Base-by-base conservation (phyloP, 805 yeast genomes). In the Kazachstania bromeliacearum region DNA sequence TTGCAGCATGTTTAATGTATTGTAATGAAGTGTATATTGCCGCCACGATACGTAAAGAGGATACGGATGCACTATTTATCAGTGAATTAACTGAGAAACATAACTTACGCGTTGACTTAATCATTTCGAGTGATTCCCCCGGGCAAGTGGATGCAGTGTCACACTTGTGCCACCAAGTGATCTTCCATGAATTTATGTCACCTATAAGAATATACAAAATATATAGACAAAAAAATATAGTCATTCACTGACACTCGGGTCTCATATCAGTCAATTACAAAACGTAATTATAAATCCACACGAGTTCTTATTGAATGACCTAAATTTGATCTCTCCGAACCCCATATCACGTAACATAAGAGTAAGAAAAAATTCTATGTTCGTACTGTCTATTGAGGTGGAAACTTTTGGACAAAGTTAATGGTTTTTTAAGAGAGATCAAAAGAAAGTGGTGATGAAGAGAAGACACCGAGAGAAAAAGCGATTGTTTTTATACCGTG, bases 331-430 rank as follows among this genome's bases (percentile, higher is more conserved):
- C 8, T 28, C 18, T 18, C 32, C 19, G 16, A 5, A 5, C 19
- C 7, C 12, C 59, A 45, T 55, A 57, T 57, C 62, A 54, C 62
- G 55, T 42, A 41, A 34, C 25, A 39, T 35, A 40, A 37, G 44
- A 47, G 50, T 45, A 28, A 36, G 24, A 35, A 30, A 37, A 41
- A 40, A 37, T 34, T 40, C 46, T 40, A 29, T 37, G 40, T 42
- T 41, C 67, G 80, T 74, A 75, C 82, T 75, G 82, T 75, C 82
- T 75, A 63, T 54, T 60, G 77, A 67, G 76, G 66, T 79, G 80
- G 71, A 63, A 56, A 67, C 62, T 70, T 73, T 73, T 71, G 79
- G 79, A 75, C 78, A 75, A 73, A 74, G 79, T 73, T 55, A 43
- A 30, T 38, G n/a, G 26, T 34, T 33, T 21, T 36, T 40, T 47